Percentiles rank a stretch among this genome's conserved stretches.
phyloP scores from a whole-genome alignment of 139 green algal genomes.

The Desmodesmus armatus region DNA sequence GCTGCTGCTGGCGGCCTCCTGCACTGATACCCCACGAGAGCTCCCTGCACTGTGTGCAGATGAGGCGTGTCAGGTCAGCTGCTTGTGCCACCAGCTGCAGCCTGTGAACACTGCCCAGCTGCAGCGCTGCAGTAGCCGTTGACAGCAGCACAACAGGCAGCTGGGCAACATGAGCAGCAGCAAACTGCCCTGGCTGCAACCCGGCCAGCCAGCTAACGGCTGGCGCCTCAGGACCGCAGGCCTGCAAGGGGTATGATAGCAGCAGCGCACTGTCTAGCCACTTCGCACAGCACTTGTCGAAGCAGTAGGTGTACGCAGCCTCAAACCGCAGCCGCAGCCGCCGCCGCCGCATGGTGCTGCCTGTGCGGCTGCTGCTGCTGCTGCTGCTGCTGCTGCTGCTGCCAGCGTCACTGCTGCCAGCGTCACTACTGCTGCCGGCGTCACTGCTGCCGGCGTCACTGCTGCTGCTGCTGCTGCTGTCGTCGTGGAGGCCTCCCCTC shows the following conservation, averaged over 20 bases:
- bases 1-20: neutral
- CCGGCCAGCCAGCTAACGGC: neutral
- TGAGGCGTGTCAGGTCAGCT: too few species aligned
- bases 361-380: neutral
- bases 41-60: neutral
- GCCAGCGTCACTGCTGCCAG: neutral
- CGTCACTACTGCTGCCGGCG: neutral
- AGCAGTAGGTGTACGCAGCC: too few species aligned
- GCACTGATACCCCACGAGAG: neutral
- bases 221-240: too few species aligned
- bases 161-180: too few species aligned
- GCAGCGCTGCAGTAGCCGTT: neutral
- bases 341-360: neutral
- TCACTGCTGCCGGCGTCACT: neutral
- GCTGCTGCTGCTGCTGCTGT: neutral
- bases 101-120: neutral
- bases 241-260: too few species aligned
- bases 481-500: neutral
- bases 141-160: neutral
- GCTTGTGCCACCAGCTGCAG: constrained; percentile 4
- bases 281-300: too few species aligned
- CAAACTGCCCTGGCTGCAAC: too few species aligned
- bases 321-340: constrained; percentile 1
- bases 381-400: constrained; percentile 7
- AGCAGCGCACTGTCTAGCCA: neutral